Conservation (phyloP, 768 basidiomycete genomes). For the Leccinellum albellum region DNA sequence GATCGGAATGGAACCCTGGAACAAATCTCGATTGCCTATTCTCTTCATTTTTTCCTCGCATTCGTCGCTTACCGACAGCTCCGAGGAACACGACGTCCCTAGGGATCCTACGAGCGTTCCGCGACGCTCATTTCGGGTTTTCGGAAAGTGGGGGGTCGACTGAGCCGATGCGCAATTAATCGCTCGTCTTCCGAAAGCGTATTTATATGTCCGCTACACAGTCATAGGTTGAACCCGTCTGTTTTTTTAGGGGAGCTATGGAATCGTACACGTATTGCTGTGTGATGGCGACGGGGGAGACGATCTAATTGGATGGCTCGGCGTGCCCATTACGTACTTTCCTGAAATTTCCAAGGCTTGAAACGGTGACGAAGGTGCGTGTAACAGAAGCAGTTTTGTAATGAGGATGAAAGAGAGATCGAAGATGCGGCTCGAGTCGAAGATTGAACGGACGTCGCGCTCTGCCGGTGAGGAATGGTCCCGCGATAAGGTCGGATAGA, state of each 20-base stretch:
- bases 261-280: slow-evolving; percentile 13
- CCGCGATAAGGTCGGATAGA: slow-evolving; percentile 24
- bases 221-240: not conserved
- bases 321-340: not conserved
- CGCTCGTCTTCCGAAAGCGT: not conserved
- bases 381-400: not conserved
- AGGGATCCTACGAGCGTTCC: slow-evolving; percentile 20
- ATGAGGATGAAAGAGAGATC: slow-evolving; percentile 6
- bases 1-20: slow-evolving; percentile 6
- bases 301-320: not conserved
- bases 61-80: slow-evolving; percentile 4
- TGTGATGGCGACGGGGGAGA: not conserved
- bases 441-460: slow-evolving; percentile 14
- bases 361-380: slow-evolving; percentile 3
- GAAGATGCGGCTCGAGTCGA: slow-evolving; percentile 2
- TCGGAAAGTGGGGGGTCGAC: slow-evolving; percentile 1
- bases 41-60: slow-evolving; percentile 3
- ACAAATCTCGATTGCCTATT: not conserved
- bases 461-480: slow-evolving; percentile 2
- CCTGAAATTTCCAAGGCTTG: not conserved
- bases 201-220: slow-evolving; percentile 6
- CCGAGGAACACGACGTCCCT: not conserved
- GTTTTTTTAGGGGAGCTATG: not conserved
- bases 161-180: slow-evolving; percentile 1
- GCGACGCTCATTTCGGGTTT: slow-evolving; percentile 19